Base-by-base conservation (phyloP, 1,284 basidiomycete species). In the Flammula alnicola region DNA sequence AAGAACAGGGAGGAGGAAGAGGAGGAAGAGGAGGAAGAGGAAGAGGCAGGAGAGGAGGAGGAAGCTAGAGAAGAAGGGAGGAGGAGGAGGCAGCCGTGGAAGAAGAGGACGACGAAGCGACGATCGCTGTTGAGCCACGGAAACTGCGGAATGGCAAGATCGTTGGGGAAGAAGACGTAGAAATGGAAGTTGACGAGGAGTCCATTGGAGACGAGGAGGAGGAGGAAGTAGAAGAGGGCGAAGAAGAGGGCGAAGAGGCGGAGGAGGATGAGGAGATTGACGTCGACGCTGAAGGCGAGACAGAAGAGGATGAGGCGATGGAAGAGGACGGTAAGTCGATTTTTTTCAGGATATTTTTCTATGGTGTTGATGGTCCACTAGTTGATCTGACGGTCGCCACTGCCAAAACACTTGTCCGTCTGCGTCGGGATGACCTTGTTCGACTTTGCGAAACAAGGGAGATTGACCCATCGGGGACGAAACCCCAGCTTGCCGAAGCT, bases 401-500 rank as follows among this genome's bases (percentile, higher is more conserved):
- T 10, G 75, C 83, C 42, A 90, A 91, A 66, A 87, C 87, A 1
- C 76, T 98, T 7, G 77, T 91, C 30, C 86, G 93, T 17, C 76
- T 94, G 19, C 82, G 87, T 11, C 84, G 93, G 12, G 91, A 94
- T 66, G 89, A 95, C 57, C 87, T 98, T 10, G 83, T 97, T 10
- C 83, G 87, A 32, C 75, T 97, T 29, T 98, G 95, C 65, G 90
- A 93, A 63, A 80, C 82, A n/a, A 79, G 91, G 26, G 86, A 90
- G 38, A 78, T 97, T 26, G 86, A 91, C 22, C 79, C 83, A 11
- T 81, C 81, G 2, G 94, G 94, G 1, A 96, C 93, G 1, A 98
- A 98, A 64, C 88, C 91, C 23, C 91, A 97, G 64, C 82, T 98
- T 7, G 93, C 91, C 1, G 85, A 88, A 57, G 88, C 90, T 4